Evolutionary conservation across 177 flowering plant genomes (phyloP), one percentile per base, ranked within the genome.

Genomic region (Vitis hybrid): DNA sequence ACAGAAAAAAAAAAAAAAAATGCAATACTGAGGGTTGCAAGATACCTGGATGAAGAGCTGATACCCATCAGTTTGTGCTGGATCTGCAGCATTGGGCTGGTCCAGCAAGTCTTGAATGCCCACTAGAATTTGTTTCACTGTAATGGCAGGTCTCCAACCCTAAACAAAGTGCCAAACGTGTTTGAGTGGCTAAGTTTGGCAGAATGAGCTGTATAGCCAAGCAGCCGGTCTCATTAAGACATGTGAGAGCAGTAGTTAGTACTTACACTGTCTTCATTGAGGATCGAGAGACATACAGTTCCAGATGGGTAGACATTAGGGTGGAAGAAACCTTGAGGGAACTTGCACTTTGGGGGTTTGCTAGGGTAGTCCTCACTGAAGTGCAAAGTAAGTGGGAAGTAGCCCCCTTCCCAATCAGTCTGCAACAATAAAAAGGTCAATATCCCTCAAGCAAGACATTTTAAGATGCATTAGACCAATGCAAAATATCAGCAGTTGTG

Each of bases 11-110:
- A 33, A 19, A 19, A 19, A 19, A 19, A 19, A 33, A 33, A 33
- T 33, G 45, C 45, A 33, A 6, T 33, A 6, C 45, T 6, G 45
- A 33, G 45, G 45, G 7, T 33, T 33, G 45, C 0, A 57, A 5
- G 51, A 65, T 72, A 85, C 87, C 87, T 86, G 86, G 68, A 82
- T 85, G 59, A 84, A 90, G 72, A 92, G 82, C 50, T 87, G 93
- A 76, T 90, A 92, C 50, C 97, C 92, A 22, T 90, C 97, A 26
- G 97, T 92, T 78, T 90, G 95, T 2, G 97, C 95, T 64, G 97
- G 97, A 82, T 90, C 95, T 13, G 83, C 76, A 59, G 95, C 90
- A 70, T 89, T 89, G 6, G 91, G 90, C 72, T 80, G 81, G 64
- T 87, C 88, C 69, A 89, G 78, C 70, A 87, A 74, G 75, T 88